Evolutionary conservation across 1,139 yeast genomes (phyloP).

Genomic region (Diutina mesorugosa): DNA sequence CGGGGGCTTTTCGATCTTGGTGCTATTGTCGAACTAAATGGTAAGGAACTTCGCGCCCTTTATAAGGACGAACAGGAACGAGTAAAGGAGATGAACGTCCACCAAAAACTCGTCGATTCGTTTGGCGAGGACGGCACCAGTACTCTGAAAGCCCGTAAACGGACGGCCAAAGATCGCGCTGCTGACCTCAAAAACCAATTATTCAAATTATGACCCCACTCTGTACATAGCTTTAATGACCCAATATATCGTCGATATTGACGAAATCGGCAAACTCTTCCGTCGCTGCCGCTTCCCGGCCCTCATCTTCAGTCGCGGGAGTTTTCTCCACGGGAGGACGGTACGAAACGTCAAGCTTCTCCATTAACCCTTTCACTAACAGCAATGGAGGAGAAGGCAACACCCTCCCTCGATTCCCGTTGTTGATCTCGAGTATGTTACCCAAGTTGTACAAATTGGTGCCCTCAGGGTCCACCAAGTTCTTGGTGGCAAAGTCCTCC

Average conservation of each 20-base stretch:
- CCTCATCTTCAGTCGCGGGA: conserved; percentile 9
- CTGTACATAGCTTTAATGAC: background rate
- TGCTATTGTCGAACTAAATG: conserved; percentile 19
- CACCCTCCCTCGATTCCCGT: conserved; percentile 11
- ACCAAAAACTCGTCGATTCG: conserved; percentile 18
- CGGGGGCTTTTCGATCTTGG: conserved; percentile 25
- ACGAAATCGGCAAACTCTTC: conserved; percentile 4
- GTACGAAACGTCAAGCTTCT: conserved; percentile 11
- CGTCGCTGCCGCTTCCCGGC: conserved; percentile 4
- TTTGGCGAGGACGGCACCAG: conserved; percentile 31
- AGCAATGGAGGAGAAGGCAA: conserved; percentile 6
- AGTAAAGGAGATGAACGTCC: conserved; percentile 16
- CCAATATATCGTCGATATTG: background rate
- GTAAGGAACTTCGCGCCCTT: conserved; percentile 13
- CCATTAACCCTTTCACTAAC: conserved; percentile 11
- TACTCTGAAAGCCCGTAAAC: conserved; percentile 19
- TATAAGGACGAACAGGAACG: conserved; percentile 20
- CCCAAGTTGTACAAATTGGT: conserved; percentile 14
- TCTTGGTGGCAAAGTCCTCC: conserved; percentile 12
- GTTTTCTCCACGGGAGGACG: conserved; percentile 6
- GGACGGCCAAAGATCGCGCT: conserved; percentile 36
- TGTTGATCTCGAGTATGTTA: conserved; percentile 15
- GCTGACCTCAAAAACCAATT: conserved; percentile 26
- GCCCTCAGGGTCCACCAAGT: conserved; percentile 7
- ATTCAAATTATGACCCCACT: conserved; percentile 17